Base-by-base conservation (phyloP, 1,284 basidiomycete genomes). In the Cutaneotrichosporon sp. region DNA sequence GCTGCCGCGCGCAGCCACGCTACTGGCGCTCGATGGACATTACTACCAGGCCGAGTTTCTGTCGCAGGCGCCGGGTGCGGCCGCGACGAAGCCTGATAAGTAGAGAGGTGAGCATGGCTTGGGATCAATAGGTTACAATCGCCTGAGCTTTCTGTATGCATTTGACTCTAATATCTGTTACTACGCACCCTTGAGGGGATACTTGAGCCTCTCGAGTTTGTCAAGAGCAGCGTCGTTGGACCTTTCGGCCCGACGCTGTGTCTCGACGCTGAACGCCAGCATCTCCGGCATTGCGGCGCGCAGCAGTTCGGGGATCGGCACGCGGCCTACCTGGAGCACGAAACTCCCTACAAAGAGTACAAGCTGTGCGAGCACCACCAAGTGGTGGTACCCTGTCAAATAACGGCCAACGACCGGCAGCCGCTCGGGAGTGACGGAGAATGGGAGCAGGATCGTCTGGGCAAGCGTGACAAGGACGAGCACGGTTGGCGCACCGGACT, bases 1-100 rank as follows among this genome's bases (percentile, higher is more conserved):
- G 6, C 86, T 91, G 70, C 84, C 84, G 30, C 85, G 86, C 6
- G 79, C 91, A 18, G 91, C 86, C 18, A 88, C 86, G 0, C 77
- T 92, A 16, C 79, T 93, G 21, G 90, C 89, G 72, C 85, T 88
- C 50, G 82, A 87, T 65, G 90, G 90, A 1, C 82, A 83, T 66
- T 91, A 75, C 58, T 74, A 65, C 64, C 70, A 74, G 32, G 70
- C 68, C 52, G 70, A 75, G 31, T 79, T 79, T 49, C 58, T 79
- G 58, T 8, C 9, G 30, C 42, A 46, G 18, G 42, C 42, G 7
- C 42, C 42, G 18, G 16, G 40, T 21, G 40, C 22, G n/a, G 38
- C 14, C 1, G 11, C 40, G 9, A 38, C 38, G 16, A 58, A 58
- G 56, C 30, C 26, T 3, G 18, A 46, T 5, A 34, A 53, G 51